Conservation (phyloP, 108 stramenopile genomes). For the Hondaea fermentalgiana region DNA sequence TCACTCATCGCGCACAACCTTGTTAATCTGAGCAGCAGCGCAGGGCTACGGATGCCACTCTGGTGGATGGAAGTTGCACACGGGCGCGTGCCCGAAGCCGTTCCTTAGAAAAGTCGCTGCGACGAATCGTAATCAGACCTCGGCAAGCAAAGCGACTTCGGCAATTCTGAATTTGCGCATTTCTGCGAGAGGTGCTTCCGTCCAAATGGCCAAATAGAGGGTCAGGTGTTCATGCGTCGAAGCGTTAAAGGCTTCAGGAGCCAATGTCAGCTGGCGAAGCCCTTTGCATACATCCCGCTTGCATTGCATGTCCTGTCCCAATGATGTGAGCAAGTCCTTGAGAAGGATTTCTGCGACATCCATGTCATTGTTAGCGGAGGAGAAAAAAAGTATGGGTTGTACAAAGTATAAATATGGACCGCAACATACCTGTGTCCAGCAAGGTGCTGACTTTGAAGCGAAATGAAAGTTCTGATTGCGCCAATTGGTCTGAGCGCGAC, state of each 20-base stretch:
- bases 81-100: neutral
- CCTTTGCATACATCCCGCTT: neutral
- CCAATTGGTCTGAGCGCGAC: neutral
- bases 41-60: neutral
- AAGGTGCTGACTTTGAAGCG: neutral
- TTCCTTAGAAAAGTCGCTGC: neutral
- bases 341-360: neutral
- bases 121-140: neutral
- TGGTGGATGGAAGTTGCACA: neutral
- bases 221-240: neutral
- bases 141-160: neutral
- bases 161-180: neutral
- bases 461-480: too few species aligned
- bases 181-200: neutral
- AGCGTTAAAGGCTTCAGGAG: neutral
- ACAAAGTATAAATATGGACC: too few species aligned
- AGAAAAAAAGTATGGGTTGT: too few species aligned
- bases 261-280: neutral
- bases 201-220: neutral
- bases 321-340: neutral
- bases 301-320: neutral
- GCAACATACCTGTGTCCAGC: neutral
- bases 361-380: too few species aligned
- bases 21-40: neutral
- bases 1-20: neutral